These are phyloP conservation scores for Zygosaccharomyces siamensis DNA, from an alignment of 805 yeast species.

Conservation along the genomic window DNA sequence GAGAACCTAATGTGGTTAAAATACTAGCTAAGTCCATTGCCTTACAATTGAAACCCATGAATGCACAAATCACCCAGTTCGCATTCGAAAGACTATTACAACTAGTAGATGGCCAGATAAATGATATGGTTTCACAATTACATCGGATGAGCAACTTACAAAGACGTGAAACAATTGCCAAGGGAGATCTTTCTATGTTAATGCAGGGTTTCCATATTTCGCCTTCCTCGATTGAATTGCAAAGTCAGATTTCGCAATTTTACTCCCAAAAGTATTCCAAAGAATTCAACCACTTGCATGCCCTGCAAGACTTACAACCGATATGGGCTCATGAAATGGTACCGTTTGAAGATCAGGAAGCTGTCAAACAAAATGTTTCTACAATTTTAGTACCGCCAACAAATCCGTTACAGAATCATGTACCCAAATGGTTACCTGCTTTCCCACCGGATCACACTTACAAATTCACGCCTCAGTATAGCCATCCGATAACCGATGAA, in stretches of 20 bases:
- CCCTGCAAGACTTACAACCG: conserved; percentile 15
- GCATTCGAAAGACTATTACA: conserved; percentile 40
- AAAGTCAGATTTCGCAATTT: conserved; percentile 29
- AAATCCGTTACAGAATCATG: conserved; percentile 39
- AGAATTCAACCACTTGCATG: conserved; percentile 13
- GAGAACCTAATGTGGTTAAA: conserved; percentile 20
- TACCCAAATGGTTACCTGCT: conserved; percentile 77
- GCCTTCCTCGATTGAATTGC: conserved; percentile 39
- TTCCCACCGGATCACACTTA: conserved; percentile 94
- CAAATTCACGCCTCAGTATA: conserved; percentile 66
- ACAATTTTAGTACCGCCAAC: conserved; percentile 53
- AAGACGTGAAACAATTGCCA: conserved; percentile 52
- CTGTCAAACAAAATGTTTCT: conserved; percentile 23
- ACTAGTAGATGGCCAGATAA: conserved; percentile 36
- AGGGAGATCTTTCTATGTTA: conserved; percentile 46
- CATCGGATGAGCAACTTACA: conserved; percentile 54
- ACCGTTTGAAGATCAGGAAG: conserved; percentile 13
- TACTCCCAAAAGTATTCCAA: conserved; percentile 13
- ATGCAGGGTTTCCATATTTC: conserved; percentile 41
- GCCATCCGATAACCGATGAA: conserved; percentile 61
- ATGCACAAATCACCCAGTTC: conserved; percentile 29
- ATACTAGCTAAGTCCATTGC: conserved; percentile 35
- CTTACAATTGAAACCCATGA: conserved; percentile 35
- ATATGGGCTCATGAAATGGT: conserved; percentile 10
- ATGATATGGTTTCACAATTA: conserved; percentile 39